Conservation (phyloP, 1,284 basidiomycete genomes). For the Polyporus tsugae region DNA sequence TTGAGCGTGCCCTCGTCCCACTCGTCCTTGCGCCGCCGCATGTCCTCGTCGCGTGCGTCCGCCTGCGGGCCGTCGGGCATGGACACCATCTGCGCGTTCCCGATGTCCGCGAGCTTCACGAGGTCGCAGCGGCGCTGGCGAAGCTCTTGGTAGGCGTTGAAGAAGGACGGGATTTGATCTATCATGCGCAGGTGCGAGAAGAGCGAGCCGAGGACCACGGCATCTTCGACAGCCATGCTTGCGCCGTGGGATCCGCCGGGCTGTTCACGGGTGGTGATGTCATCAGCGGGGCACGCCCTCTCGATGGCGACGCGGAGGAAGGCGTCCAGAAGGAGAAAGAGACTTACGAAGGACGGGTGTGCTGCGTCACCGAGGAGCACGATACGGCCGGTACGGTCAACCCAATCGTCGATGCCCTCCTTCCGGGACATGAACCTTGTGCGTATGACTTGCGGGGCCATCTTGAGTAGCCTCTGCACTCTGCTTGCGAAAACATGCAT, state of each 20-base stretch:
- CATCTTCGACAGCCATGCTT: slow-evolving; percentile 53
- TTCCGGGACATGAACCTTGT: slow-evolving; percentile 44
- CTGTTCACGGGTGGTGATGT: slow-evolving; percentile 20
- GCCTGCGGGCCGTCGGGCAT: slow-evolving; percentile 51
- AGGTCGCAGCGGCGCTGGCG: slow-evolving; percentile 49
- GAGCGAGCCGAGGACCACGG: slow-evolving; percentile 55
- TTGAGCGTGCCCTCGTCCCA: slow-evolving; percentile 39
- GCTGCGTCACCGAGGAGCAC: slow-evolving; percentile 59
- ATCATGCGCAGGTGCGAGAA: slow-evolving; percentile 51
- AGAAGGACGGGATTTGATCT: slow-evolving; percentile 51
- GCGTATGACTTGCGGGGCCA: slow-evolving; percentile 47
- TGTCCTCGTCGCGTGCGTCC: slow-evolving; percentile 48
- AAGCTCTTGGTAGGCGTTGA: slow-evolving; percentile 55
- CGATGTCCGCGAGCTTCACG: slow-evolving; percentile 48
- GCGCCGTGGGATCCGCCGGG: slow-evolving; percentile 49
- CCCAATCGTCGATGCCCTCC: slow-evolving; percentile 60
- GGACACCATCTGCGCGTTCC: slow-evolving; percentile 45
- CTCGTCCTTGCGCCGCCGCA: slow-evolving; percentile 39
- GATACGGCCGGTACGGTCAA: slow-evolving; percentile 52
- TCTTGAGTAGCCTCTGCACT: slow-evolving; percentile 50
- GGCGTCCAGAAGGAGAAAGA: slow-evolving; percentile 3
- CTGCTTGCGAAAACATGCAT: slow-evolving; percentile 40
- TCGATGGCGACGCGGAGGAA: neutral
- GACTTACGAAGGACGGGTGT: slow-evolving; percentile 53
- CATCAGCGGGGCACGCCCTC: slow-evolving; percentile 3